Base-by-base conservation (phyloP, 192 early-diverging fungal species). In the Martensiomyces pterosporus region DNA sequence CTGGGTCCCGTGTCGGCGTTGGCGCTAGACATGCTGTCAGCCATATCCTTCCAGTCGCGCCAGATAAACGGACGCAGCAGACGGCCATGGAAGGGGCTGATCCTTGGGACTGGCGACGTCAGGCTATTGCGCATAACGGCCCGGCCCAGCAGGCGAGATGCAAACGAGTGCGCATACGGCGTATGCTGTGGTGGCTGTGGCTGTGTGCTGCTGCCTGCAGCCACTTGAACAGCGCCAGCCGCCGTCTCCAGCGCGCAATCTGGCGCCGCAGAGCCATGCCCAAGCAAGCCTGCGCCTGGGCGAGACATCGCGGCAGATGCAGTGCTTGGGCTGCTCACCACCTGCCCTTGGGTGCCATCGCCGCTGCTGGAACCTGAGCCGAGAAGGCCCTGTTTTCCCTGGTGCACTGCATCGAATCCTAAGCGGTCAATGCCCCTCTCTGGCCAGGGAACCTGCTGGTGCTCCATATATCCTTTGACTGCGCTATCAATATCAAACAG, bases 61-160 rank as follows among this genome's bases (percentile, higher is more conserved):
- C 85, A 85, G 39, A 94, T 92, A 67, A 77, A 91, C n/a, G 91
- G 87, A 26, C 79, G 78, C n/a, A 92, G 63, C 22, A 73, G 73
- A 14, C 83, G 79, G 23, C 86, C 88, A 23, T 84, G 81, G 60
- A 84, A 90, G 2, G 86, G 80, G 33, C 85, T 85, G 10, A 79
- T 57, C 57, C 74, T 72, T 4, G 84, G 36, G 12, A 77, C 72
- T 6, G 64, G 63, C 5, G 75, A 49, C 9, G 84, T 85, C 37
- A 85, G 56, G 23, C 83, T 85, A 47, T 54, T 57, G 24, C 64
- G 50, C 25, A 75, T 57, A 12, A 77, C 72, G 12, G 80, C 79
- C 10, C 61, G 57, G 6, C 91, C 90, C 56, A 80, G 58, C 15
- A 94, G 60, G 34, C 90, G 61, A 4, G 81, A 88, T 16, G 80